Percentiles rank a stretch among this genome's conserved stretches.
These are phyloP conservation scores for Phytophthora multivora DNA, from an alignment of 352 stramenopile species.

Conservation along the genomic window DNA sequence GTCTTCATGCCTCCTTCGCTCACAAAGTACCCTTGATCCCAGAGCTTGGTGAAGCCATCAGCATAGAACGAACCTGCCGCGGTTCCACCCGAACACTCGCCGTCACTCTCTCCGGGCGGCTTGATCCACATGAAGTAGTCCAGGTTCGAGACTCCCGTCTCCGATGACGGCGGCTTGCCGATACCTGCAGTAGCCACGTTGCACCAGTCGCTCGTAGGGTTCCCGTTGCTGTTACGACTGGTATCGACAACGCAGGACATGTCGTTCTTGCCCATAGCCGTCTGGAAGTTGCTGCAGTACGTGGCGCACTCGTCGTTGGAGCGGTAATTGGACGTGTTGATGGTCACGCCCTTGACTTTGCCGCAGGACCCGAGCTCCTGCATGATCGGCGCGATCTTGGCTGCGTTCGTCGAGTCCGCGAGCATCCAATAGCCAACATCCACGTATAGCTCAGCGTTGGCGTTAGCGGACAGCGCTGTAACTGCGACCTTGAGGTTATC, in stretches of 20 bases:
- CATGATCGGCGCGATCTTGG: constrained; percentile 44
- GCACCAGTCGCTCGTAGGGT: constrained; percentile 60
- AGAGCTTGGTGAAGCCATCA: constrained; percentile 58
- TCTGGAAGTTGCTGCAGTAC: constrained; percentile 60
- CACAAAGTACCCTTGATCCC: constrained; percentile 68
- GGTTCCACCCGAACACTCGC: constrained; percentile 52
- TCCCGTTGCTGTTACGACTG: constrained; percentile 56
- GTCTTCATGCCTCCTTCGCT: constrained; percentile 21
- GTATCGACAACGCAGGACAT: constrained; percentile 67
- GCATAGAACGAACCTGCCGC: constrained; percentile 53
- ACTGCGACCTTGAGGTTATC: constrained; percentile 55
- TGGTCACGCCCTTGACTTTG: constrained; percentile 53
- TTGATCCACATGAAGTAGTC: constrained; percentile 80
- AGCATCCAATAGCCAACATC: constrained; percentile 71
- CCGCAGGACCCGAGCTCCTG: constrained; percentile 39
- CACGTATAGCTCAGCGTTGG: constrained; percentile 66
- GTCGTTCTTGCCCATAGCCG: constrained; percentile 36
- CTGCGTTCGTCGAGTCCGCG: constrained; percentile 22
- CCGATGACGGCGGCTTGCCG: constrained; percentile 43
- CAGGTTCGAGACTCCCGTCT: constrained; percentile 47
- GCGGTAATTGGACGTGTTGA: constrained; percentile 79
- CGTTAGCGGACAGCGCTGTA: constrained; percentile 46
- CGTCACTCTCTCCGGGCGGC: constrained; percentile 59
- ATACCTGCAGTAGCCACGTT: constrained; percentile 62
- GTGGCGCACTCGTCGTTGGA: constrained; percentile 41